Evolutionary conservation across 805 yeast genomes (phyloP), one percentile per base, ranked within the genome.

Genomic region (Millerago galiae): DNA sequence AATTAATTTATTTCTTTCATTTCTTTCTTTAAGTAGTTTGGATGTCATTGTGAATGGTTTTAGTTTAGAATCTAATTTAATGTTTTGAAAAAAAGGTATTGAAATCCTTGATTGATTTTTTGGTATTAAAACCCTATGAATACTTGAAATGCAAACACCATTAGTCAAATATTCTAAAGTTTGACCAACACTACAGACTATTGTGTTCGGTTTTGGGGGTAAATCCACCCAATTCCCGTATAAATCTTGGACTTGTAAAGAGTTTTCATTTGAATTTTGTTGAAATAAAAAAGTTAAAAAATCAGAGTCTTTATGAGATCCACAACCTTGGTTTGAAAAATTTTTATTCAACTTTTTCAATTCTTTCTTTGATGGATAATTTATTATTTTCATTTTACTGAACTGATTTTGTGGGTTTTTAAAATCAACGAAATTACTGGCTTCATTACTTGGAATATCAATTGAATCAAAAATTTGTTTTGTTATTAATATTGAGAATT

Each of bases 391-490:
- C 64, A 68, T 55, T 40, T 68, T 65, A 28, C 65, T 32, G 30
- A 44, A 48, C n/a, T 49, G 45, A 8, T 21, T 16, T 14, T 42
- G 58, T 43, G 66, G 68, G 45, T 68, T 67, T 40, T 61, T 55
- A 8, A 63, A 61, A 43, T 68, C 64, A 48, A 65, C 53, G 58
- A 65, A 79, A 48, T 47, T 70, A 74, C 37, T 77, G 59, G 3
- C 73, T 62, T n/a, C 50, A 9, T 62, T 59, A 12, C 60, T 44
- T 1, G 69, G 63, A 4, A 81, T 56, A 1, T 75, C 78, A 29
- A 81, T 64, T 5, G 83, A 66, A 52, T 79, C 83, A 25, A 77
- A 70, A 4, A 79, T 74, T 26, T 77, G 65, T 32, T 58, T 54
- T 21, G 75, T 61, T 43, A 81, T 64, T 18, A 50, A 47, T 5